Evolutionary conservation across 2,329 filamentous ascomycete species (phyloP).

Genomic region (Alternaria arbusti): DNA sequence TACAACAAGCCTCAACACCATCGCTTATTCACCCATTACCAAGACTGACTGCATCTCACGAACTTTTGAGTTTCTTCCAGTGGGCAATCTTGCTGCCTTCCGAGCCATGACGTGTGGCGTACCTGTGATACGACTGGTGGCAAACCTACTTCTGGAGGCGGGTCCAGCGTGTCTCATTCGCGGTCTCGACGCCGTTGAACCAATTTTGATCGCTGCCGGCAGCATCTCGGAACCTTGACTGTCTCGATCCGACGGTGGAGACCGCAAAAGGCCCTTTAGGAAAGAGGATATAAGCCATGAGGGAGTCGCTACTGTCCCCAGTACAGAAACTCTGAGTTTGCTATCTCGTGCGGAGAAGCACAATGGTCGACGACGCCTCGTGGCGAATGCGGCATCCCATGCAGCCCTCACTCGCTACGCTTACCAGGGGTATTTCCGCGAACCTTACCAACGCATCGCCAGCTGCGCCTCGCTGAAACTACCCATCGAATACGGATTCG

Average conservation of each 20-base stretch:
- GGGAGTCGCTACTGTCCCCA: constrained; percentile 20
- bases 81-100: not conserved
- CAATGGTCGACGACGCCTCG: constrained; percentile 13
- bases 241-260: constrained; percentile 23
- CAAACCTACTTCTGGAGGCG: constrained; percentile 16
- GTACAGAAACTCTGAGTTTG: constrained; percentile 1
- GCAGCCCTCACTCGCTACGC: constrained; percentile 23
- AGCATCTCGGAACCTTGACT: constrained; percentile 32
- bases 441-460: constrained; percentile 11
- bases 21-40: not conserved
- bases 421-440: constrained; percentile 11
- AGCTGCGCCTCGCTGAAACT: constrained; percentile 19
- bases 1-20: constrained; percentile 13
- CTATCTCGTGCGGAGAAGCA: constrained; percentile 9
- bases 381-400: constrained; percentile 21
- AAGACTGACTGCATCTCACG: not conserved
- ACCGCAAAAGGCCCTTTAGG: constrained; percentile 46
- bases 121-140: constrained; percentile 11
- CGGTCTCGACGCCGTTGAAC: constrained; percentile 18
- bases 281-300: constrained; percentile 35
- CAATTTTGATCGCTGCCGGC: constrained; percentile 26
- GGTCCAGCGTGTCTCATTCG: constrained; percentile 31
- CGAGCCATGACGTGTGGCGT: constrained; percentile 24
- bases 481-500: constrained; percentile 13
- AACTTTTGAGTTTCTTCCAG: not conserved